A percentile compares a stretch with the other conserved stretches of the same genome.
Conservation (phyloP, 2,329 filamentous ascomycete genomes). For the Lasiodiplodia hormozganensis region DNA sequence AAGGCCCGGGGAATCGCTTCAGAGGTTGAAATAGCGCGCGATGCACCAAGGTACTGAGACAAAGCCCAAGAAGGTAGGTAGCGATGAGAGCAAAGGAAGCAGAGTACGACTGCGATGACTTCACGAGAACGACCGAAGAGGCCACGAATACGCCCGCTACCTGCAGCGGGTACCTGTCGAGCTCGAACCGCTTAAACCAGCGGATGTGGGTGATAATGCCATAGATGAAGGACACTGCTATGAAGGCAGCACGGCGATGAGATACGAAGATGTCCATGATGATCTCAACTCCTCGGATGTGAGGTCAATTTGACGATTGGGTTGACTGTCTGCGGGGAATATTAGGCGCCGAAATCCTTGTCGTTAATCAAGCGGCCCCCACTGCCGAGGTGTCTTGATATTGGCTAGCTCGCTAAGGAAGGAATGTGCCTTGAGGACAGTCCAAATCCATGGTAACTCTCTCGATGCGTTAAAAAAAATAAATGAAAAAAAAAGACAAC, state of each 20-base stretch:
- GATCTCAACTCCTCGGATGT: not conserved
- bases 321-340: slow-evolving; percentile 6
- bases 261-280: not conserved
- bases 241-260: not conserved
- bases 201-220: slow-evolving; percentile 5
- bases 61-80: slow-evolving; percentile 5
- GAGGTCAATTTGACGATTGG: not conserved
- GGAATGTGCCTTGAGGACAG: not conserved
- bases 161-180: slow-evolving; percentile 14
- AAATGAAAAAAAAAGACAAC: not conserved
- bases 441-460: not conserved
- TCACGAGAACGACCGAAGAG: not conserved
- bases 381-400: not conserved
- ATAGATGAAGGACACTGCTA: not conserved
- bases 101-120: not conserved
- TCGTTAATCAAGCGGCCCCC: not conserved
- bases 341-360: slow-evolving; percentile 8
- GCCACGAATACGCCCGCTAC: not conserved
- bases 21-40: slow-evolving; percentile 25
- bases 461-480: too few relatives aligned
- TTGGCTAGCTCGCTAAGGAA: not conserved
- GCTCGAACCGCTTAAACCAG: slow-evolving; percentile 17
- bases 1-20: slow-evolving; percentile 22
- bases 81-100: not conserved
- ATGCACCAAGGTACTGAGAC: slow-evolving; percentile 10